These are phyloP conservation scores for Mycoemilia scoparia DNA, from an alignment of 192 early-diverging fungal species.

Conservation along the genomic window DNA sequence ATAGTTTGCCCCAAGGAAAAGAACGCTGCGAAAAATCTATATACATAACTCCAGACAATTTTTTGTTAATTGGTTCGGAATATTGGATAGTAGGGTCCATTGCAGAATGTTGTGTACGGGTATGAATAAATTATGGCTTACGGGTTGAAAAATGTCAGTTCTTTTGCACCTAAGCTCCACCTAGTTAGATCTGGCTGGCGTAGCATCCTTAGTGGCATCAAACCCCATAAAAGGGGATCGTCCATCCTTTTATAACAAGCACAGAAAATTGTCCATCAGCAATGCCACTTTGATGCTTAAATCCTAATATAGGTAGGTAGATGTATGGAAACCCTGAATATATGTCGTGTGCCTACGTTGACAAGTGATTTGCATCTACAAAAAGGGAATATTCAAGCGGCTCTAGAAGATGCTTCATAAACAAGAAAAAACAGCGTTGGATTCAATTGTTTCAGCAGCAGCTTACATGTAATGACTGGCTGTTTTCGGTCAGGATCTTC, in stretches of 20 bases:
- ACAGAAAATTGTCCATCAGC: not conserved
- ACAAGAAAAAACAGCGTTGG: not conserved
- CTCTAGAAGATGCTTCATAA: not conserved
- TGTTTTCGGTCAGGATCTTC: conserved; percentile 33
- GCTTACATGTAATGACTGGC: conserved; percentile 44
- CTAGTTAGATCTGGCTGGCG: conserved; percentile 34
- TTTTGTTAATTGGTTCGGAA: too few species aligned
- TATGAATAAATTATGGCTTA: too few species aligned
- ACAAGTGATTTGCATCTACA: conserved; percentile 53
- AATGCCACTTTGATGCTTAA: not conserved
- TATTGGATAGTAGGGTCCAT: too few species aligned
- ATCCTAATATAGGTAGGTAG: not conserved
- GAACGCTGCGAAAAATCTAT: conserved; percentile 26
- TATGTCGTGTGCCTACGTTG: conserved; percentile 35
- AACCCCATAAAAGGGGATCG: conserved; percentile 60
- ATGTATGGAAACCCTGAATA: not conserved
- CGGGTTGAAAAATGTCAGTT: conserved; percentile 63
- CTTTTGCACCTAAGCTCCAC: conserved; percentile 75
- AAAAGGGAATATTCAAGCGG: not conserved
- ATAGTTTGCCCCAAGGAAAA: conserved; percentile 68
- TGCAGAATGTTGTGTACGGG: too few species aligned
- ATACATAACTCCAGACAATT: too few species aligned
- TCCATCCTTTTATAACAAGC: conserved; percentile 32
- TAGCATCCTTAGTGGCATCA: conserved; percentile 37
- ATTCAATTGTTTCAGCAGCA: conserved; percentile 1